Evolutionary conservation across 2,329 filamentous ascomycete species (phyloP).

Genomic region (Stagonosporopsis vannaccii): DNA sequence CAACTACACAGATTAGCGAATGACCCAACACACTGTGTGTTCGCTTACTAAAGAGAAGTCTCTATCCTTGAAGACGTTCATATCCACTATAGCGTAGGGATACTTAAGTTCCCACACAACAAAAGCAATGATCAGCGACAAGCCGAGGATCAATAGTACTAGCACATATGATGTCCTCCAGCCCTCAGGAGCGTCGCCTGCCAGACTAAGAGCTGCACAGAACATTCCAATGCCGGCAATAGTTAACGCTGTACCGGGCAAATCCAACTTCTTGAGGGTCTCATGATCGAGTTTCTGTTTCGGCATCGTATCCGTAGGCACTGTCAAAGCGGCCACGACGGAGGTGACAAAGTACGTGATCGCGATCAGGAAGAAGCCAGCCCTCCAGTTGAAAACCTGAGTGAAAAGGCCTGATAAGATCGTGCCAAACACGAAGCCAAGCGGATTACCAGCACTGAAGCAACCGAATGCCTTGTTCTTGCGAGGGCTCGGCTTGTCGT

Average conservation of each 20-base stretch:
- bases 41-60: slow-evolving; percentile 67
- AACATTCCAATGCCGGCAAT: slow-evolving; percentile 72
- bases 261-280: slow-evolving; percentile 66
- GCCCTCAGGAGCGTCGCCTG: slow-evolving; percentile 64
- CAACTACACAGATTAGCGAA: slow-evolving; percentile 50
- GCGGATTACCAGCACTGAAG: slow-evolving; percentile 65
- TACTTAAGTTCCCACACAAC: slow-evolving; percentile 67
- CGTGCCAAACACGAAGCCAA: slow-evolving; percentile 65
- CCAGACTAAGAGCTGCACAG: slow-evolving; percentile 64
- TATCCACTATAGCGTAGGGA: slow-evolving; percentile 55
- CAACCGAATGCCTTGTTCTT: slow-evolving; percentile 72
- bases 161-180: slow-evolving; percentile 71
- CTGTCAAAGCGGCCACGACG: slow-evolving; percentile 65
- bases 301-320: slow-evolving; percentile 62
- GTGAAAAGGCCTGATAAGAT: slow-evolving; percentile 70
- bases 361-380: slow-evolving; percentile 67
- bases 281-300: slow-evolving; percentile 56
- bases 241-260: slow-evolving; percentile 66
- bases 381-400: slow-evolving; percentile 68
- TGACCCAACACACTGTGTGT: not conserved
- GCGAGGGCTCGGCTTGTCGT: slow-evolving; percentile 65
- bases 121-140: slow-evolving; percentile 64
- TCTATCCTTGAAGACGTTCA: slow-evolving; percentile 67
- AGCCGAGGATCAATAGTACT: slow-evolving; percentile 66
- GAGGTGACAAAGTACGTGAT: slow-evolving; percentile 70